Evolutionary conservation across 2,329 filamentous ascomycete genomes (phyloP).

Genomic region (Epichloe amarillans): DNA sequence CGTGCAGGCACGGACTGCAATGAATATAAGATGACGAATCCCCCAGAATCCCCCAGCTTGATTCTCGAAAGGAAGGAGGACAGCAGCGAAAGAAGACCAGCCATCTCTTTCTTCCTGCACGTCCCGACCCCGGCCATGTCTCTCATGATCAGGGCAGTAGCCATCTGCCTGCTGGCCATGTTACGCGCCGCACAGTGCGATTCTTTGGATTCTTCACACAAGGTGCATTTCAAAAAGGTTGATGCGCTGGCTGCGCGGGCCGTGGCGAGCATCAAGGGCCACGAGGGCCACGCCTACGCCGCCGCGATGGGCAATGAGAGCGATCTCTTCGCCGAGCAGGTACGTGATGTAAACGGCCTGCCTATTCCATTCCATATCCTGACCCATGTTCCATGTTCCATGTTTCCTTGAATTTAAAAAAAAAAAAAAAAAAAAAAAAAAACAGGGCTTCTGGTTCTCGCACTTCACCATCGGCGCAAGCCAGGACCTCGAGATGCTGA

Average conservation of each 20-base stretch:
- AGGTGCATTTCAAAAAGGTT: neutral
- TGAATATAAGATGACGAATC: no score
- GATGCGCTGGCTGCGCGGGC: neutral
- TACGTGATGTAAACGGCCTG: neutral
- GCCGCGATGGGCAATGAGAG: neutral
- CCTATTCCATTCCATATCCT: neutral
- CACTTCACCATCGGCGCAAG: conserved; percentile 10
- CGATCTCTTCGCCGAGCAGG: neutral
- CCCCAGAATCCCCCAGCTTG: no score
- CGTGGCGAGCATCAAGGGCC: neutral
- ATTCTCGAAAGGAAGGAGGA: neutral
- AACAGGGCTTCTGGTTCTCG: conserved; percentile 11
- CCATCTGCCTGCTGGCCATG: neutral
- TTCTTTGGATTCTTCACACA: neutral
- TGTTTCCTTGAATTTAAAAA: neutral
- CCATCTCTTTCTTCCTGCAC: neutral
- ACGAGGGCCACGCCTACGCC: no score
- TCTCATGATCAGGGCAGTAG: neutral
- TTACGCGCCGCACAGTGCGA: neutral
- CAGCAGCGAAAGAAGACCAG: neutral
- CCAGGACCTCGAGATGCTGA: conserved; percentile 9
- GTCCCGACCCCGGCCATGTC: neutral
- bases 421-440: no score
- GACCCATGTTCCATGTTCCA: neutral
- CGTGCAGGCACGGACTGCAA: no score